These are phyloP conservation scores for Ophiostoma montium DNA, from an alignment of 2,329 filamentous ascomycete species.

Conservation along the genomic window DNA sequence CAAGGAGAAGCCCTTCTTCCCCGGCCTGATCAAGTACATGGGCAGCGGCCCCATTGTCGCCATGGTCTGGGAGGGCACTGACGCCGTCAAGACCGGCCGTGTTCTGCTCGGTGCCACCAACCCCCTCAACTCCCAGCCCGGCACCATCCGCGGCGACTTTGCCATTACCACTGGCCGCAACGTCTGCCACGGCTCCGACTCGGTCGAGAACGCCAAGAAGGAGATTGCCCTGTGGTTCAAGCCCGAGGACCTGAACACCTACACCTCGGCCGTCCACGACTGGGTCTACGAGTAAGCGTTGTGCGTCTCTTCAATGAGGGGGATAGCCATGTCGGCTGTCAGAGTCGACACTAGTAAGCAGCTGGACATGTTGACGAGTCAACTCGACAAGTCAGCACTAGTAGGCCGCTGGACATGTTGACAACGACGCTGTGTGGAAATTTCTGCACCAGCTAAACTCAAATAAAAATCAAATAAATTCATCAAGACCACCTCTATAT, in stretches of 20 bases:
- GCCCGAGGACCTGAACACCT: constrained; percentile 68
- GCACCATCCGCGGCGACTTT: constrained; percentile 92
- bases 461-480: constrained; percentile 2
- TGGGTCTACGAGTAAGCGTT: constrained; percentile 76
- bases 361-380: background rate
- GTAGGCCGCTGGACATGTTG: background rate
- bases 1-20: constrained; percentile 91
- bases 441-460: background rate
- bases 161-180: constrained; percentile 88
- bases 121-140: constrained; percentile 83
- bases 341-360: background rate
- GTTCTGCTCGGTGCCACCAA: constrained; percentile 96
- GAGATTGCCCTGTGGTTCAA: constrained; percentile 99
- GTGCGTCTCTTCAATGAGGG: background rate
- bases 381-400: background rate
- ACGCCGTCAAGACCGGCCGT: constrained; percentile 97
- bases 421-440: background rate
- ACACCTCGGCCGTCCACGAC: constrained; percentile 71
- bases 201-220: constrained; percentile 98
- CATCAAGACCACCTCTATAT: too few species aligned
- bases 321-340: too few species aligned
- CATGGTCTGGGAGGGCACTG: constrained; percentile 99
- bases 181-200: constrained; percentile 99
- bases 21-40: constrained; percentile 90
- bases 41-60: constrained; percentile 89